Evolutionary conservation across 768 basidiomycete genomes (phyloP).

Genomic region (Naganishia antarctica): DNA sequence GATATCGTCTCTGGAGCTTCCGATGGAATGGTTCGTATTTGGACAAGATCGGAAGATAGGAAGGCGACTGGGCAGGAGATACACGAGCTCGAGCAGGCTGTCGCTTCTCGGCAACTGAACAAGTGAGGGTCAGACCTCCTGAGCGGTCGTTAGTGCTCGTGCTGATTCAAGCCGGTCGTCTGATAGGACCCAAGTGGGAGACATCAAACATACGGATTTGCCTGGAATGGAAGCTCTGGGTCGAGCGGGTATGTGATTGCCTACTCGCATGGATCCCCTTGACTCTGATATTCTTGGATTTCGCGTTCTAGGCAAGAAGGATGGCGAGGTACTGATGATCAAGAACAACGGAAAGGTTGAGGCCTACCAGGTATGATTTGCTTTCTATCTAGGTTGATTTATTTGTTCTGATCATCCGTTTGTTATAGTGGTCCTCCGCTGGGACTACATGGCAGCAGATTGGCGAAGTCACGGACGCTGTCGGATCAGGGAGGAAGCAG

Average conservation of each 20-base stretch:
- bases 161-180: neutral
- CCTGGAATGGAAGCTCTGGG: conserved; percentile 76
- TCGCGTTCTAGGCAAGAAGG: conserved; percentile 83
- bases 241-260: conserved; percentile 62
- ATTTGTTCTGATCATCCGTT: neutral
- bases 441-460: conserved; percentile 79
- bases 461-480: conserved; percentile 92
- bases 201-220: conserved; percentile 85
- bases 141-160: no score
- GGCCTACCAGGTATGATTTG: conserved; percentile 71
- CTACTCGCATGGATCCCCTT: no score
- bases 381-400: neutral
- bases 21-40: conserved; percentile 80
- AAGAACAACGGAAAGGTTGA: conserved; percentile 74
- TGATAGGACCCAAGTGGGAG: conserved; percentile 71
- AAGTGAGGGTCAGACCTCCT: conserved; percentile 48
- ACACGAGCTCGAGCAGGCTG: conserved; percentile 53
- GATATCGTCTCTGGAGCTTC: conserved; percentile 90
- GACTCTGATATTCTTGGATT: no score
- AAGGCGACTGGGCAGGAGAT: conserved; percentile 65
- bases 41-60: conserved; percentile 63
- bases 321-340: conserved; percentile 90
- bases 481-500: conserved; percentile 82
- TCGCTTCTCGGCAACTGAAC: conserved; percentile 74
- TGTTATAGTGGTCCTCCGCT: conserved; percentile 69